phyloP scores from a whole-genome alignment of 805 yeast species.

The Ogataea pilisensis region DNA sequence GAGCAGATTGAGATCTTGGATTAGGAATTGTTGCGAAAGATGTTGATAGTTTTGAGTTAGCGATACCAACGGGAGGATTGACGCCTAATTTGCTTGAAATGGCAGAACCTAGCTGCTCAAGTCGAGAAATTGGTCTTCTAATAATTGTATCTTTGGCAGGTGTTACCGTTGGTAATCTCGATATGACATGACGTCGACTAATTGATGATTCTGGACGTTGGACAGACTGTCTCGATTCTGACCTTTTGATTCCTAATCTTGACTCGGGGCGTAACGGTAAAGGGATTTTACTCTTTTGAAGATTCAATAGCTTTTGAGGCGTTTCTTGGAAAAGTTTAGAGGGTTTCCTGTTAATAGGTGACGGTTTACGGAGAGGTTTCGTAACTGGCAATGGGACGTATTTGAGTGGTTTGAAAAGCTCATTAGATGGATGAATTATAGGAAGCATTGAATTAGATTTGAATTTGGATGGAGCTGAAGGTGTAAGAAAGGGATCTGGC shows the following conservation, averaged over 20 bases:
- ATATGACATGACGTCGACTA: neutral
- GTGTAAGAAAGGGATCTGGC: conserved; percentile 31
- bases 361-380: conserved; percentile 4
- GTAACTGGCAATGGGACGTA: conserved; percentile 25
- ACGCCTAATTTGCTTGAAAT: conserved; percentile 5
- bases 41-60: neutral
- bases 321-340: neutral
- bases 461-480: conserved; percentile 12
- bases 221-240: conserved; percentile 6
- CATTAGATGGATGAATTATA: conserved; percentile 4
- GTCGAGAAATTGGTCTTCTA: conserved; percentile 12
- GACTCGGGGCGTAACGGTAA: conserved; percentile 26
- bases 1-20: neutral
- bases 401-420: conserved; percentile 9
- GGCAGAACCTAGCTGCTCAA: conserved; percentile 9
- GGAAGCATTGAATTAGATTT: neutral
- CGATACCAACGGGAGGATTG: neutral
- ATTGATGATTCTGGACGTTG: conserved; percentile 3
- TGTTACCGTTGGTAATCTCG: neutral
- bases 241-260: conserved; percentile 16
- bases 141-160: neutral
- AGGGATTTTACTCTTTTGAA: conserved; percentile 20
- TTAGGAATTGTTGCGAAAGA: neutral
- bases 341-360: neutral
- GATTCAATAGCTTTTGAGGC: too few relatives aligned